Percentiles rank a stretch among this genome's conserved stretches.
Conservation (phyloP, 2,329 filamentous ascomycete species). For the Lanzia echinophila region DNA sequence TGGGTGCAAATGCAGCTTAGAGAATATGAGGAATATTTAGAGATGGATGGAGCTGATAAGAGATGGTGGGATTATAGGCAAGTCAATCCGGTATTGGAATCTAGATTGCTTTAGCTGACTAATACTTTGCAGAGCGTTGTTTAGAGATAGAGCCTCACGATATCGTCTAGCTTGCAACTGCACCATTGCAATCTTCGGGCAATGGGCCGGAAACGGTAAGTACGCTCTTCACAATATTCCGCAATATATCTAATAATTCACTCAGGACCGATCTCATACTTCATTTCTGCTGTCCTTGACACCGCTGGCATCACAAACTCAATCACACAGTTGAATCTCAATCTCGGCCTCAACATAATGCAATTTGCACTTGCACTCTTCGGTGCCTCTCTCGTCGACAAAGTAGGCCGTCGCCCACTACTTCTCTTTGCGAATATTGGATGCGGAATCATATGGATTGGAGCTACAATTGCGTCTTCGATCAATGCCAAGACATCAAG, state of each 20-base stretch:
- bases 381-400: slow-evolving; percentile 49
- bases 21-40: slow-evolving; percentile 43
- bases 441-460: slow-evolving; percentile 43
- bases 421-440: slow-evolving; percentile 43
- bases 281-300: slow-evolving; percentile 44
- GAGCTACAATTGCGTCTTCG: slow-evolving; percentile 34
- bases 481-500: slow-evolving; percentile 14
- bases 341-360: slow-evolving; percentile 45
- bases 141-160: slow-evolving; percentile 40
- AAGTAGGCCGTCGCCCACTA: slow-evolving; percentile 49
- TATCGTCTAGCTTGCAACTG: slow-evolving; percentile 45
- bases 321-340: slow-evolving; percentile 45
- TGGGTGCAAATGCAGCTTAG: slow-evolving; percentile 44
- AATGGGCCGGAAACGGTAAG: slow-evolving; percentile 37
- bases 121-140: slow-evolving; percentile 48
- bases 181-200: slow-evolving; percentile 45
- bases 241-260: slow-evolving; percentile 3
- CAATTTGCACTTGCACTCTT: slow-evolving; percentile 45
- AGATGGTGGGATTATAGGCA: slow-evolving; percentile 47
- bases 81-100: neutral
- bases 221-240: neutral
- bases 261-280: slow-evolving; percentile 40
- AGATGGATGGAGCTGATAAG: slow-evolving; percentile 46
- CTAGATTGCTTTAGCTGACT: no score
- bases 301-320: slow-evolving; percentile 42